phyloP scores from a whole-genome alignment of 1,139 yeast genomes.

The Pichia sp. region DNA sequence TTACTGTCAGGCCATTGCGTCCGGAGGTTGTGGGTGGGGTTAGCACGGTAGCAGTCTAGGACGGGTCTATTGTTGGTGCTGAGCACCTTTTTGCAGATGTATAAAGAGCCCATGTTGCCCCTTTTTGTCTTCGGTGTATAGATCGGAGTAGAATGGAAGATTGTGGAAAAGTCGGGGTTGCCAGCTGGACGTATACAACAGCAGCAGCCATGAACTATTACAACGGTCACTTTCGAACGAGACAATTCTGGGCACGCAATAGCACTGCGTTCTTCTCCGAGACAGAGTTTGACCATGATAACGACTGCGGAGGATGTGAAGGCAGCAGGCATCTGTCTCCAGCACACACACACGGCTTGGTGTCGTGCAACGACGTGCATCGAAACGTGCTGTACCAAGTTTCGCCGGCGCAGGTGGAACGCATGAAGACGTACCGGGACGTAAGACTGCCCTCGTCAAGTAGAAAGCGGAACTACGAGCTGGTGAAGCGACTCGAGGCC shows the following conservation, averaged over 20 bases:
- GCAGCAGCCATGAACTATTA: neutral
- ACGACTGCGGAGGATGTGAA: neutral
- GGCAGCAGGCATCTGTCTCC: neutral
- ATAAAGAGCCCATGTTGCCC: too few species aligned
- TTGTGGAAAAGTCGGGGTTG: too few species aligned
- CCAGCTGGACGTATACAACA: too few species aligned
- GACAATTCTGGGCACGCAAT: neutral
- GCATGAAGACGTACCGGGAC: slow-evolving; percentile 9
- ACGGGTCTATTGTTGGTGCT: too few species aligned
- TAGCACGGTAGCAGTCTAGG: too few species aligned
- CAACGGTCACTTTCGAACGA: neutral
- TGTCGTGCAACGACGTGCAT: neutral
- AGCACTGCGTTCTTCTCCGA: neutral
- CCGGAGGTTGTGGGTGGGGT: too few species aligned
- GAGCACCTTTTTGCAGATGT: too few species aligned
- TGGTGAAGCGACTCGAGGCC: slow-evolving; percentile 6
- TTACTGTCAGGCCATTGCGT: too few species aligned
- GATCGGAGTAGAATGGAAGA: too few species aligned
- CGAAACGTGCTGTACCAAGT: slow-evolving; percentile 3
- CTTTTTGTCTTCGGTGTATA: too few species aligned
- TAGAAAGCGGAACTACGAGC: slow-evolving; percentile 5
- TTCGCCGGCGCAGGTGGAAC: slow-evolving; percentile 15
- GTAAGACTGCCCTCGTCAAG: neutral
- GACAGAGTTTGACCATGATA: neutral
- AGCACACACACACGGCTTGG: neutral